These are phyloP conservation scores for Cladosporium colombiae DNA, from an alignment of 2,329 filamentous ascomycete species.

Conservation along the genomic window DNA sequence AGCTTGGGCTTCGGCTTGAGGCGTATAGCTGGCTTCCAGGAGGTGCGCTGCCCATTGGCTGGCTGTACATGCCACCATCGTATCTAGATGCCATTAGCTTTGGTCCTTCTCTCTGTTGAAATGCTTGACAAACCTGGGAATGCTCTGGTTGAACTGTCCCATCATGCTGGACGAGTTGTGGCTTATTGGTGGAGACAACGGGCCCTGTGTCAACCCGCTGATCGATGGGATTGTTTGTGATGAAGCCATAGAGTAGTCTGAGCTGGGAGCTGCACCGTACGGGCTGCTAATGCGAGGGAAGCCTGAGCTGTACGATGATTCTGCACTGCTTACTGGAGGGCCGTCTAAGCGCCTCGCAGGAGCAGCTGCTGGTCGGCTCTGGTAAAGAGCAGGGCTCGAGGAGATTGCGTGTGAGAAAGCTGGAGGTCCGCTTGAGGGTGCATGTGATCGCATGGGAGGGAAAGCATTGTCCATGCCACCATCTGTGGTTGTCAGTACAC, in stretches of 20 bases:
- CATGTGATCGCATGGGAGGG: constrained; percentile 37
- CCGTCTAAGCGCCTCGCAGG: constrained; percentile 30
- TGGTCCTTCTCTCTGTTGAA: not conserved
- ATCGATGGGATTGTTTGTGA: constrained; percentile 36
- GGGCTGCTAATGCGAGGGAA: constrained; percentile 35
- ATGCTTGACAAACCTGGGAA: constrained; percentile 29
- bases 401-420: constrained; percentile 33
- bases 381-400: constrained; percentile 36
- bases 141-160: constrained; percentile 30
- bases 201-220: constrained; percentile 38
- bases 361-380: constrained; percentile 29
- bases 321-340: constrained; percentile 22
- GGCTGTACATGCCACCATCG: constrained; percentile 32
- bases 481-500: constrained; percentile 6
- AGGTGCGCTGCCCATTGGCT: constrained; percentile 32
- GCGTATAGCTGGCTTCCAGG: constrained; percentile 30
- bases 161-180: constrained; percentile 26
- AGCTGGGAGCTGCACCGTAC: constrained; percentile 29
- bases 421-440: constrained; percentile 29
- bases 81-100: constrained; percentile 29
- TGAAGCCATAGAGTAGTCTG: constrained; percentile 32
- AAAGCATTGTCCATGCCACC: constrained; percentile 36
- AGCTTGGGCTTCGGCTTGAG: constrained; percentile 23
- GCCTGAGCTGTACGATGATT: constrained; percentile 29
- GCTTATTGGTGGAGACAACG: constrained; percentile 31